These are phyloP conservation scores for Neoboletus brunneissimus DNA, from an alignment of 768 basidiomycete genomes.

Conservation along the genomic window DNA sequence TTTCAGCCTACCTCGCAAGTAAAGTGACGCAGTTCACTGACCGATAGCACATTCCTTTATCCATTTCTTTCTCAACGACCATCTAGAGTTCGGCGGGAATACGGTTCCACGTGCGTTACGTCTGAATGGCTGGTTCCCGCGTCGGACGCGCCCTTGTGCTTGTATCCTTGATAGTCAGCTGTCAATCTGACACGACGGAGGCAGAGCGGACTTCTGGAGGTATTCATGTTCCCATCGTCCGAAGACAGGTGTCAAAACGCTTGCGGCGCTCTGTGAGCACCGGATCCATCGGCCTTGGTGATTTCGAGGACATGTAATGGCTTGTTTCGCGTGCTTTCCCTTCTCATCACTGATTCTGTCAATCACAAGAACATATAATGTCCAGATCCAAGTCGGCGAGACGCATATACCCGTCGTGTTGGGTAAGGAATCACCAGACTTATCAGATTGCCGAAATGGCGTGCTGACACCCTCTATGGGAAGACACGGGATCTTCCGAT, in stretches of 20 bases:
- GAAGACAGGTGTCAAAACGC: not conserved
- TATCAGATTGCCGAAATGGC: not conserved
- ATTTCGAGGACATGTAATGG: constrained; percentile 60
- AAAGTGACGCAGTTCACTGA: not conserved
- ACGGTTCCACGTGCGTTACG: not conserved
- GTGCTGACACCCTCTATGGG: constrained; percentile 1
- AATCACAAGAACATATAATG: constrained; percentile 55
- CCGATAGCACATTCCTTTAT: not conserved
- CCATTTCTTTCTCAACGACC: not conserved
- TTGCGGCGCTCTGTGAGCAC: constrained; percentile 17
- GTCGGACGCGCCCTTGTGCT: constrained; percentile 9
- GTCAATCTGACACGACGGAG: not conserved
- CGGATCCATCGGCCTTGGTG: constrained; percentile 53
- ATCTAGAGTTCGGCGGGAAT: not conserved
- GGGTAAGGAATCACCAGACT: constrained; percentile 38
- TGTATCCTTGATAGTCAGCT: not conserved
- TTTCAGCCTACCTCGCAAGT: too few species aligned
- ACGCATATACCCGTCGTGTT: constrained; percentile 54
- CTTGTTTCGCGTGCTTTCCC: not conserved
- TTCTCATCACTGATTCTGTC: constrained; percentile 1
- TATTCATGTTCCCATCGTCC: constrained; percentile 25
- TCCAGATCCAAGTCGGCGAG: constrained; percentile 55
- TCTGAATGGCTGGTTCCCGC: constrained; percentile 13
- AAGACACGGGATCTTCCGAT: constrained; percentile 79
- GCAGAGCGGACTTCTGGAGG: constrained; percentile 15